Percentiles rank a stretch among this genome's conserved stretches.
These are phyloP conservation scores for Massariosphaeria phaeospora DNA, from an alignment of 495 filamentous ascomycete genomes.

Conservation along the genomic window DNA sequence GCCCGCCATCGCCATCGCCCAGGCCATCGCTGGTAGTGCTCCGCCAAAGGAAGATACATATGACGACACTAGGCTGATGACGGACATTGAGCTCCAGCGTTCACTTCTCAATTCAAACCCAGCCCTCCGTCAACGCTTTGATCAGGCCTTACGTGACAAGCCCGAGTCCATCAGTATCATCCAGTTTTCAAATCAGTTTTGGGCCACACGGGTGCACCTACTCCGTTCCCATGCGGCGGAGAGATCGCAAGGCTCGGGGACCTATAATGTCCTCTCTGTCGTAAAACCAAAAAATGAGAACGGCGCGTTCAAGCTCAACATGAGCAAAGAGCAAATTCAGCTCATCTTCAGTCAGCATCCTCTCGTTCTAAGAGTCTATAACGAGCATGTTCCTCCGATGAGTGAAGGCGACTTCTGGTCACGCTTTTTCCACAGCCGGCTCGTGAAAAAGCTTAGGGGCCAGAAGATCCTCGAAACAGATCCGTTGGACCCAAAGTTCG, in stretches of 20 bases:
- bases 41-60: conserved; percentile 56
- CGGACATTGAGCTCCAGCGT: conserved; percentile 73
- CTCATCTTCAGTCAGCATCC: conserved; percentile 91
- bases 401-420: conserved; percentile 81
- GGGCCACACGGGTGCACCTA: conserved; percentile 77
- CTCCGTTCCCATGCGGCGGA: conserved; percentile 89
- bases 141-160: conserved; percentile 70
- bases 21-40: conserved; percentile 46
- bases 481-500: conserved; percentile 66
- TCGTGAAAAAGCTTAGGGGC: conserved; percentile 88
- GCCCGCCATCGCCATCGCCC: conserved; percentile 57
- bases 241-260: conserved; percentile 71
- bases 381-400: conserved; percentile 84
- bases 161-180: conserved; percentile 70
- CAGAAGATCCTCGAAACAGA: conserved; percentile 75
- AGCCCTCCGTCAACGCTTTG: conserved; percentile 69
- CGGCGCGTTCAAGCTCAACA: conserved; percentile 69
- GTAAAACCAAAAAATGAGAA: conserved; percentile 77
- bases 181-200: conserved; percentile 85
- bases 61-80: conserved; percentile 68
- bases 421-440: conserved; percentile 79
- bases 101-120: conserved; percentile 74
- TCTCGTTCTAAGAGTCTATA: conserved; percentile 82
- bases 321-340: conserved; percentile 87
- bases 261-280: conserved; percentile 89